A percentile compares a stretch with the other conserved stretches of the same genome.
These are phyloP conservation scores for Sarcomyxa edulis DNA, from an alignment of 768 basidiomycete species.

Conservation along the genomic window DNA sequence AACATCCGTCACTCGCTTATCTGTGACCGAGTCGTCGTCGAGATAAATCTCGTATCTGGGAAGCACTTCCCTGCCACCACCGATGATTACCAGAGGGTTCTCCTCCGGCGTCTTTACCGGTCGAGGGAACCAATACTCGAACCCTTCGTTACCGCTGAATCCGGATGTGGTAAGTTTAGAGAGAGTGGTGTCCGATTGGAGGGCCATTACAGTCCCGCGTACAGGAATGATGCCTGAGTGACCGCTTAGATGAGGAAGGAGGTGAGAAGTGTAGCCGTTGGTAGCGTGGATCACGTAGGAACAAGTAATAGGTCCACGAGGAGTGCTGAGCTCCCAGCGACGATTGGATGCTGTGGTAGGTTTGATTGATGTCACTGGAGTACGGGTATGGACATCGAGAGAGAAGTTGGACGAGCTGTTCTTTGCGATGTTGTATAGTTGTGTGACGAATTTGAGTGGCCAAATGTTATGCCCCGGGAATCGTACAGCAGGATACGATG, in stretches of 20 bases:
- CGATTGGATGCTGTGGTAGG: constrained; percentile 13
- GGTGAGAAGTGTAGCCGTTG: constrained; percentile 75
- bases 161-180: constrained; percentile 35
- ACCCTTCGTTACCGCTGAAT: constrained; percentile 48
- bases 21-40: constrained; percentile 53
- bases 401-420: constrained; percentile 23
- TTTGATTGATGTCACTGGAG: constrained; percentile 53
- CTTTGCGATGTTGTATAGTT: constrained; percentile 45
- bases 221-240: constrained; percentile 57
- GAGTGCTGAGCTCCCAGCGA: constrained; percentile 55
- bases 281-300: constrained; percentile 78
- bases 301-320: constrained; percentile 59
- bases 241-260: constrained; percentile 65
- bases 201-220: constrained; percentile 60
- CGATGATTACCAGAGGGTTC: constrained; percentile 62
- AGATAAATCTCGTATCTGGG: constrained; percentile 44
- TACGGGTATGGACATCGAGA: constrained; percentile 65
- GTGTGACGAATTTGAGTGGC: constrained; percentile 78
- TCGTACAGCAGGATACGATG: constrained; percentile 46
- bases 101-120: constrained; percentile 22
- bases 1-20: constrained; percentile 37
- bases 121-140: constrained; percentile 84
- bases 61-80: constrained; percentile 55
- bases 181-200: constrained; percentile 29
- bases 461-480: constrained; percentile 63